Conservation (phyloP, 331 rosid species). For the Quercus lobata region DNA sequence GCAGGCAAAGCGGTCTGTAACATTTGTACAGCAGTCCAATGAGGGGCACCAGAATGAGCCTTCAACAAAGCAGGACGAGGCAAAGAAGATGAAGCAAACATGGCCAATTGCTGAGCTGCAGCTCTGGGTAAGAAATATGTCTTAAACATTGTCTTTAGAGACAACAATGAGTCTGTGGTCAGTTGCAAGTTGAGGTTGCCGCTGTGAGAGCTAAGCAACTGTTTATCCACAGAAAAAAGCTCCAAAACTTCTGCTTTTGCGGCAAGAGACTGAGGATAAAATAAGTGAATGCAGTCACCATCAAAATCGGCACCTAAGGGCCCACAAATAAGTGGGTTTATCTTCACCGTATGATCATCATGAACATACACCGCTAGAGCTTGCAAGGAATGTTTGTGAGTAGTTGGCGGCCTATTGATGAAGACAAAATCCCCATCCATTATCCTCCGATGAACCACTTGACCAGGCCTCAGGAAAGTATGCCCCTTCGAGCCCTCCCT, state of each 20-base stretch:
- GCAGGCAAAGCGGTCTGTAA: conserved; percentile 71
- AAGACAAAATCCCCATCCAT: conserved; percentile 96
- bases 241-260: conserved; percentile 95
- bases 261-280: conserved; percentile 87
- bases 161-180: conserved; percentile 63
- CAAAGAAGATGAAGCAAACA: conserved; percentile 63
- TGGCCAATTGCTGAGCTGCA: conserved; percentile 65
- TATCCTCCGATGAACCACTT: conserved; percentile 82
- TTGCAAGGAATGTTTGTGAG: conserved; percentile 93
- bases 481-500: conserved; percentile 96
- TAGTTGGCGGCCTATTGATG: conserved; percentile 90
- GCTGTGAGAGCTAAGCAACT: conserved; percentile 89
- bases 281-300: conserved; percentile 87
- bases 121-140: conserved; percentile 40
- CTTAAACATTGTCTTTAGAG: conserved; percentile 60
- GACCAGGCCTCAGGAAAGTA: conserved; percentile 67
- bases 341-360: conserved; percentile 84
- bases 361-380: conserved; percentile 86
- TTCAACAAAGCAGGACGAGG: conserved; percentile 64
- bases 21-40: conserved; percentile 81
- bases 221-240: conserved; percentile 85
- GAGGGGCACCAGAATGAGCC: conserved; percentile 36
- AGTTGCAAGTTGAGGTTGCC: conserved; percentile 81
- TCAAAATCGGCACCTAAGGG: conserved; percentile 92
- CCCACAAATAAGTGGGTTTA: conserved; percentile 92